These are phyloP conservation scores for Saccharomyces hybrid DNA, from an alignment of 1,139 yeast genomes.

Conservation along the genomic window DNA sequence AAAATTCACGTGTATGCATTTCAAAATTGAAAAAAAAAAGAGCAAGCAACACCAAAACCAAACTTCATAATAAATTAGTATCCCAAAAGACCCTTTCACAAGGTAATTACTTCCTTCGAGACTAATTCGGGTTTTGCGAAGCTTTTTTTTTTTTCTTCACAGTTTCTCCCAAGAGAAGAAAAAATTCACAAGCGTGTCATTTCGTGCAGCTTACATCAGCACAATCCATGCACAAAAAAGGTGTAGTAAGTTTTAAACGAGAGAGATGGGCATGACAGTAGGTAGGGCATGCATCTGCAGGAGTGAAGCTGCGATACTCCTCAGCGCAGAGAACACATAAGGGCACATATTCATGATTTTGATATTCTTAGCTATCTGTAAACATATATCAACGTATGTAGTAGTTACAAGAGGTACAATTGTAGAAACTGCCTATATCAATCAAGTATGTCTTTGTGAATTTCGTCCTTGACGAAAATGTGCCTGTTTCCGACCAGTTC, in stretches of 20 bases:
- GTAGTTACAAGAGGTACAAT: background rate
- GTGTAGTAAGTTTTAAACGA: background rate
- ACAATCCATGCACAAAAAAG: background rate
- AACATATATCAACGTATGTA: background rate
- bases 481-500: conserved; percentile 24
- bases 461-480: conserved; percentile 9
- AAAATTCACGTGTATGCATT: background rate
- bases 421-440: background rate
- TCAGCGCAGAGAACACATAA: background rate
- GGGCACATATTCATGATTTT: background rate
- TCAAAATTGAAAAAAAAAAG: background rate
- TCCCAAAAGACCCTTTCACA: background rate
- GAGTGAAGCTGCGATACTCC: background rate
- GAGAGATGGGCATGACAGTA: background rate
- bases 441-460: background rate
- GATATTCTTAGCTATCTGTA: background rate
- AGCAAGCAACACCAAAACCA: background rate
- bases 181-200: background rate
- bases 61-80: background rate
- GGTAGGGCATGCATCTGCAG: background rate
- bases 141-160: background rate
- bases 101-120: background rate
- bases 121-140: background rate
- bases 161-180: background rate
- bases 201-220: conserved; percentile 1